Evolutionary conservation across 2,329 filamentous ascomycete genomes (phyloP), one percentile per base, ranked within the genome.

Genomic region (Blastomyces parvus): DNA sequence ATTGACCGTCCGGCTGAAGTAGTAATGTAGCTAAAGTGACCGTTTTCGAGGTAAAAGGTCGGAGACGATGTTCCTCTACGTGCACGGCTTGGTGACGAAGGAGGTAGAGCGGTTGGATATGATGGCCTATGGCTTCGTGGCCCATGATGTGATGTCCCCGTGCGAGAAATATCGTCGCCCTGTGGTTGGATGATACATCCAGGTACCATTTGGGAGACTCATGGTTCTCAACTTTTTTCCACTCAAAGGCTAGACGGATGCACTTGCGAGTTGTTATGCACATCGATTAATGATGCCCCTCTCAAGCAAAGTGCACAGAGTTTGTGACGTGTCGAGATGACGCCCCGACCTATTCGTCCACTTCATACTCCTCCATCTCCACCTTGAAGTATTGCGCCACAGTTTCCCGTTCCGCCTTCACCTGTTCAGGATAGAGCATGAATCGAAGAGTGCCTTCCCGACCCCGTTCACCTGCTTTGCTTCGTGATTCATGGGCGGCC

Each of bases 401-500:
- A 14, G 83, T 81, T 14, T 82, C 81, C 69, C 85, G 84, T 76
- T 99, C 94, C 19, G 82, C 81, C 57, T 83, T 82, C 1, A 91
- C 91, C 59, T 88, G 84, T 62, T 88, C 87, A 0, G 87, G 85
- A 67, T 96, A 89, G 59, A 97, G 87, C 76, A 97, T 90, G 74
- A 96, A 97, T 7, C 94, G 85, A 67, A 95, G 86, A 0, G 93
- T 96, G 7, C 89, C 89, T 27, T 90, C 88, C 40, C 80, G 77
- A 7, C 81, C 79, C 14, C 77, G 73, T 64, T 81, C 78, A 14
- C 70, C 78, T 42, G 70, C 73, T 66, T 69, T 75, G 66, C 70
- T 76, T 58, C 69, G 82, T 74, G 76, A 77, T 66, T 73, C 76
- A 61, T 72, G 80, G 68, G 75, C 79, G 66, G 70, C 77, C 64